A percentile compares a stretch with the other conserved stretches of the same genome.
phyloP scores from a whole-genome alignment of 1,284 basidiomycete genomes.

The Melampsora americana region DNA sequence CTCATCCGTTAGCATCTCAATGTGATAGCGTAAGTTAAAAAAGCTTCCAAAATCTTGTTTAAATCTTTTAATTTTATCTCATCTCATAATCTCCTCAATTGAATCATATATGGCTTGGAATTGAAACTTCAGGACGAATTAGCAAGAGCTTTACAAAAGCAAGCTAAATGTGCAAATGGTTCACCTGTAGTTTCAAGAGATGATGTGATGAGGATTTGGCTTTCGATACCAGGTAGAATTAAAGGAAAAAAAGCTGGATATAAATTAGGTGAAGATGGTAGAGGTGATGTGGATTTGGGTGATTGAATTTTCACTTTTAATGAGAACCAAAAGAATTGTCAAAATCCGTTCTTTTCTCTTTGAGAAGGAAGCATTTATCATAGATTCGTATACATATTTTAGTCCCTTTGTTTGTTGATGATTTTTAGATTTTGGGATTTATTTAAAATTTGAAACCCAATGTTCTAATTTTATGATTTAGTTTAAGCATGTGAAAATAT shows the following conservation, averaged over 20 bases:
- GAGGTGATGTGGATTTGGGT: not conserved
- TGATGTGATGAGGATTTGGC: constrained; percentile 1
- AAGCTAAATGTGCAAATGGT: constrained; percentile 2
- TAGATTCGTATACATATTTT: too few relatives aligned
- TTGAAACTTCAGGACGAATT: not conserved
- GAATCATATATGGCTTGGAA: not conserved
- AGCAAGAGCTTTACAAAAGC: not conserved
- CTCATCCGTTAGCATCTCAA: not conserved
- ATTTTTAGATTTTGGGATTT: too few relatives aligned
- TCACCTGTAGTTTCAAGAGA: not conserved
- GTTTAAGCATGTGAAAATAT: too few relatives aligned
- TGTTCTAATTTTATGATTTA: too few relatives aligned
- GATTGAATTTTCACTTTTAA: too few relatives aligned
- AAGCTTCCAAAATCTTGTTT: not conserved
- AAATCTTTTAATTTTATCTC: too few relatives aligned
- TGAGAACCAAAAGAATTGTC: too few relatives aligned
- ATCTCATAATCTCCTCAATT: too few relatives aligned
- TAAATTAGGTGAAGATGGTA: constrained; percentile 3
- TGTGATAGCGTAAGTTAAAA: not conserved
- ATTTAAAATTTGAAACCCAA: too few relatives aligned
- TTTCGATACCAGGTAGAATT: not conserved
- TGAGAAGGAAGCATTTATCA: too few relatives aligned
- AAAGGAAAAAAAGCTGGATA: not conserved
- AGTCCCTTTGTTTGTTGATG: too few relatives aligned
- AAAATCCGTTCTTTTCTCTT: too few relatives aligned